Evolutionary conservation across 2,329 filamentous ascomycete genomes (phyloP), one percentile per base, ranked within the genome.

Genomic region (Ascochyta koolunga): DNA sequence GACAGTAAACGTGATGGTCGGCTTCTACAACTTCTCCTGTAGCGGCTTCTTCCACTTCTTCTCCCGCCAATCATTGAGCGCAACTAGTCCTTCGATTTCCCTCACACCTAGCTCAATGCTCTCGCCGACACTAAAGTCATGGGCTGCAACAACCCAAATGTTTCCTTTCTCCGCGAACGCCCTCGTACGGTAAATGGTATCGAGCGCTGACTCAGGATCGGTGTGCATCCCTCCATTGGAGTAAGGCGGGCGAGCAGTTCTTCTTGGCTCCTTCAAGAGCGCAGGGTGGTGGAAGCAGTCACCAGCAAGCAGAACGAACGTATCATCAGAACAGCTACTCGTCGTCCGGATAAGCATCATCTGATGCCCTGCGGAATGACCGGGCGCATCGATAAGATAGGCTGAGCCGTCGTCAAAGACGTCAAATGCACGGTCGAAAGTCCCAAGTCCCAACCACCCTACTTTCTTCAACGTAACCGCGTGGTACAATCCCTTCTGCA

Each of bases 281-380:
- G 54, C 56, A 0, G 62, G 63, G 42, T 72, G 70, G 38, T 73
- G 70, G 36, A 66, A 72, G 35, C 66, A 67, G 39, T 73, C 70
- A 2, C 70, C 70, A 8, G 67, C 69, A 19, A 73, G 40, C 27
- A 73, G 43, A 9, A 71, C 68, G 42, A 71, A 72, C 1, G 66
- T 61, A 21, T 61, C 60, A 0, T 60, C 56, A 1, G 51, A 36
- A 16, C 18, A 18, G 9, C 39, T 49, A 2, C 19, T n/a, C 19
- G 58, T 68, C 0, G 65, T 65, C 2, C 69, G 48, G 2, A 72
- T 38, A 21, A 73, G 59, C 66, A 72, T 65, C 68, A 71, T 83
- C 13, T 83, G 68, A 58, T 84, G 82, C 0, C 82, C 82, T 11
- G 78, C 73, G 0, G 83, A 67, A 59, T 84, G 82, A 0, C 82